These are phyloP conservation scores for Ophiostoma ulmi DNA, from an alignment of 2,329 filamentous ascomycete genomes.

Conservation along the genomic window DNA sequence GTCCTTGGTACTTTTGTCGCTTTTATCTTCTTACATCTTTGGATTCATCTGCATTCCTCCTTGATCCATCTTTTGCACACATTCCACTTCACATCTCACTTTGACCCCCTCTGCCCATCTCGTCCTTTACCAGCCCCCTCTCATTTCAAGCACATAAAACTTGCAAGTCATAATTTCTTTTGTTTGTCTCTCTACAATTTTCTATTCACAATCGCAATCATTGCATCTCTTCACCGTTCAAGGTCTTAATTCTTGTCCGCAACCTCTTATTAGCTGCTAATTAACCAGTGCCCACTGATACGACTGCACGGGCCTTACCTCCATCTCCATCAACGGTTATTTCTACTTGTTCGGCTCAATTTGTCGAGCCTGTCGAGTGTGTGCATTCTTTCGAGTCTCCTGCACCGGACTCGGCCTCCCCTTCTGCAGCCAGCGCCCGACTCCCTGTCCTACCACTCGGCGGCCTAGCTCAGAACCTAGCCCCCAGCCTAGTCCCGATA, in stretches of 20 bases:
- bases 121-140: too few relatives aligned
- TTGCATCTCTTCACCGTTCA: neutral
- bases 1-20: neutral
- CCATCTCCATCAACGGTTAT: neutral
- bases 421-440: neutral
- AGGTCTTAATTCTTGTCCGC: too few relatives aligned
- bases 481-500: neutral
- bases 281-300: neutral
- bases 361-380: neutral
- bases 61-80: too few relatives aligned
- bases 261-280: neutral
- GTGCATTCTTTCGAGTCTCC: neutral
- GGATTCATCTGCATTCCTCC: too few relatives aligned
- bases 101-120: too few relatives aligned
- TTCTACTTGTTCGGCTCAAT: neutral
- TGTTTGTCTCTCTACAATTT: too few relatives aligned
- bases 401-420: slow-evolving; percentile 4
- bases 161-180: too few relatives aligned
- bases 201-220: too few relatives aligned
- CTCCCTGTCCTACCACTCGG: neutral
- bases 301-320: neutral
- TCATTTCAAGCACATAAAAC: too few relatives aligned
- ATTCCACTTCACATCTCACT: too few relatives aligned
- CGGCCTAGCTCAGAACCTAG: neutral
- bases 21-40: too few relatives aligned